Conservation (phyloP, 768 basidiomycete genomes). For the Dendrothele bispora region DNA sequence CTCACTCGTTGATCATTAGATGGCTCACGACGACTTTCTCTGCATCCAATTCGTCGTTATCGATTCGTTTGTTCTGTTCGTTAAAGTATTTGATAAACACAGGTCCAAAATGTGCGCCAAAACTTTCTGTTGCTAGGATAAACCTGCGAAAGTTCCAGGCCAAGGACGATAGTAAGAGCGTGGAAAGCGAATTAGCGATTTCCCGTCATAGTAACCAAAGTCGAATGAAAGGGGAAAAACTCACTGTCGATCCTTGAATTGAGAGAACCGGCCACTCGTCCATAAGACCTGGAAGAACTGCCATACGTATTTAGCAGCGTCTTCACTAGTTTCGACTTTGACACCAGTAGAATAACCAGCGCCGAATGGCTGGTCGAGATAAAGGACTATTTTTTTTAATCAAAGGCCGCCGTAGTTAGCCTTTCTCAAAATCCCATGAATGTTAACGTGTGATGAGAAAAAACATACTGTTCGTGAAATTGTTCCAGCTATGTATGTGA, state of each 20-base stretch:
- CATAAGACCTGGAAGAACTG: constrained; percentile 45
- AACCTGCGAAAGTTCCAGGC: constrained; percentile 29
- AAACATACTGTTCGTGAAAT: constrained; percentile 42
- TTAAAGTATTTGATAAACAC: constrained; percentile 46
- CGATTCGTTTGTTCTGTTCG: constrained; percentile 40
- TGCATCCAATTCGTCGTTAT: constrained; percentile 29
- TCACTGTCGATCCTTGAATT: constrained; percentile 40
- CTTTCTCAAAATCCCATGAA: too few relatives aligned
- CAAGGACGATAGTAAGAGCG: background rate
- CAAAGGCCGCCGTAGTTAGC: too few relatives aligned
- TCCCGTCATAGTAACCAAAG: background rate
- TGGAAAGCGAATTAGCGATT: background rate
- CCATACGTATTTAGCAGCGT: constrained; percentile 44
- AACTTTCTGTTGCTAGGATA: constrained; percentile 47
- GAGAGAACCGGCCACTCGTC: constrained; percentile 37
- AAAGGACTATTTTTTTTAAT: constrained; percentile 45
- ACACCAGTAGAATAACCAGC: constrained; percentile 46
- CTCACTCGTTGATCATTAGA: constrained; percentile 44
- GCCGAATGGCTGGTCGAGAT: constrained; percentile 49
- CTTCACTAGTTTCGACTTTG: constrained; percentile 34
- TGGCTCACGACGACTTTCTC: constrained; percentile 38
- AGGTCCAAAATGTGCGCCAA: constrained; percentile 47
- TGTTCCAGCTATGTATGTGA: constrained; percentile 40
- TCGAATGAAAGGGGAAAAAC: constrained; percentile 9
- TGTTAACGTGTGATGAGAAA: background rate